These are phyloP conservation scores for Solanum verrucosum DNA, from an alignment of 257 asterid genomes.

Conservation along the genomic window DNA sequence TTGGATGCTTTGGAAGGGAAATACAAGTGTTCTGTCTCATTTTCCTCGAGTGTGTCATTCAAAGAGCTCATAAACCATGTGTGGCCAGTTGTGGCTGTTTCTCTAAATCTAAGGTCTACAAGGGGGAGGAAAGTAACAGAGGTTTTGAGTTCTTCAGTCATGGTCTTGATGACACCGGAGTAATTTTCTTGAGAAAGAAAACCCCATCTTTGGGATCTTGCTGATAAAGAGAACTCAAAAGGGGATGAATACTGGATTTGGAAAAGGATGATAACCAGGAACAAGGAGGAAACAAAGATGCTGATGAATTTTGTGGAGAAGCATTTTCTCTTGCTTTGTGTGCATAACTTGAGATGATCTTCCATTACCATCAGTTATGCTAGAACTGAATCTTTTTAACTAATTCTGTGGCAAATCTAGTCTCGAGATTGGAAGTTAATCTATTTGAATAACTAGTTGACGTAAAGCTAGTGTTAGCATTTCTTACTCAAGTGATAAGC, in stretches of 20 bases:
- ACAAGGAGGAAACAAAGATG: background rate
- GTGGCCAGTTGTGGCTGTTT: constrained; percentile 14
- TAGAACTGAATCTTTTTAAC: background rate
- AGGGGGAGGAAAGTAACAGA: constrained; percentile 24
- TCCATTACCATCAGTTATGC: constrained; percentile 1
- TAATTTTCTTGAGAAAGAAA: background rate
- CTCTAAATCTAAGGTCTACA: constrained; percentile 15
- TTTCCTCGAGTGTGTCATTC: constrained; percentile 9
- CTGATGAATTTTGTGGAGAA: background rate
- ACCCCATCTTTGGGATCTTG: background rate
- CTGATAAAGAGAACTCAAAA: background rate
- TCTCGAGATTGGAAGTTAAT: constrained; percentile 6
- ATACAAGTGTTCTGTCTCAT: constrained; percentile 17
- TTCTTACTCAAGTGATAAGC: background rate
- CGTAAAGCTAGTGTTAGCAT: background rate
- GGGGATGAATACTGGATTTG: background rate
- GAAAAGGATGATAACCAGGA: background rate
- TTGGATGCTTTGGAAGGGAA: constrained; percentile 23
- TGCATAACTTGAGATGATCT: background rate
- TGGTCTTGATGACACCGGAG: background rate
- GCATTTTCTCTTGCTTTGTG: constrained; percentile 6
- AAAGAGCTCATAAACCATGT: constrained; percentile 31
- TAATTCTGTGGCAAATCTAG: background rate
- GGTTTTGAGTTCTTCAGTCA: constrained; percentile 3
- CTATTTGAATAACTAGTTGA: background rate